Conservation (phyloP, 2,329 filamentous ascomycete species). For the Amylocarpus encephaloides region DNA sequence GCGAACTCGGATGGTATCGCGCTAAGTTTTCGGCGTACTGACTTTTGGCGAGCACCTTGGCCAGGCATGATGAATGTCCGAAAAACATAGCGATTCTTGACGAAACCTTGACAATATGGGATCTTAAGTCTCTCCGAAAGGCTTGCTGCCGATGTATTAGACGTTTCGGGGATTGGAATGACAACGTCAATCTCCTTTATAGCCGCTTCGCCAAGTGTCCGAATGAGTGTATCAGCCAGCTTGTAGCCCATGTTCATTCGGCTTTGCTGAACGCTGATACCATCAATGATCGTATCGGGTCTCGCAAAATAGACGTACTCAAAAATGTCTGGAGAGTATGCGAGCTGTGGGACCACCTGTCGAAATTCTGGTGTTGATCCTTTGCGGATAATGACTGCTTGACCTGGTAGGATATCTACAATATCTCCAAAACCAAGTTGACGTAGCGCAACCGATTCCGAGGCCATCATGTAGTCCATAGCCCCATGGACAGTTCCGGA, state of each 20-base stretch:
- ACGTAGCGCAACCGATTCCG: conserved; percentile 75
- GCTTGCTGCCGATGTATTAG: conserved; percentile 71
- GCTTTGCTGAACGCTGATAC: conserved; percentile 78
- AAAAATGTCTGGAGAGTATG: conserved; percentile 80
- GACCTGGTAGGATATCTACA: conserved; percentile 70
- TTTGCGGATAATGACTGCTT: conserved; percentile 82
- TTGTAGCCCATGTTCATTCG: conserved; percentile 82
- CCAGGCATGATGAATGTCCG: conserved; percentile 83
- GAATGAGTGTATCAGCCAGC: conserved; percentile 66
- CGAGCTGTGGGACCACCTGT: conserved; percentile 62
- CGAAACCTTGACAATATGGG: conserved; percentile 73
- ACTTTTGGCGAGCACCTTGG: conserved; percentile 73
- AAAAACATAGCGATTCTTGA: conserved; percentile 87
- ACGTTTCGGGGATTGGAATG: conserved; percentile 79
- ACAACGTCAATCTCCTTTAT: conserved; percentile 76
- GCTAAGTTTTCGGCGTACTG: conserved; percentile 83
- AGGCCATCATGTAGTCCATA: conserved; percentile 85
- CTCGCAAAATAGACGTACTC: conserved; percentile 85
- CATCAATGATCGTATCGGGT: conserved; percentile 77
- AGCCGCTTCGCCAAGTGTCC: conserved; percentile 60
- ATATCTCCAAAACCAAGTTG: conserved; percentile 77
- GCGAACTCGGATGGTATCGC: conserved; percentile 81
- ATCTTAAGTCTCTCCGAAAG: conserved; percentile 71
- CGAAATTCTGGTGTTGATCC: conserved; percentile 66
- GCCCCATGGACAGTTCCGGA: conserved; percentile 56